A percentile compares a stretch with the other conserved stretches of the same genome.
Evolutionary conservation across 2,329 filamentous ascomycete species (phyloP).

Genomic region (Colletotrichum sojae): DNA sequence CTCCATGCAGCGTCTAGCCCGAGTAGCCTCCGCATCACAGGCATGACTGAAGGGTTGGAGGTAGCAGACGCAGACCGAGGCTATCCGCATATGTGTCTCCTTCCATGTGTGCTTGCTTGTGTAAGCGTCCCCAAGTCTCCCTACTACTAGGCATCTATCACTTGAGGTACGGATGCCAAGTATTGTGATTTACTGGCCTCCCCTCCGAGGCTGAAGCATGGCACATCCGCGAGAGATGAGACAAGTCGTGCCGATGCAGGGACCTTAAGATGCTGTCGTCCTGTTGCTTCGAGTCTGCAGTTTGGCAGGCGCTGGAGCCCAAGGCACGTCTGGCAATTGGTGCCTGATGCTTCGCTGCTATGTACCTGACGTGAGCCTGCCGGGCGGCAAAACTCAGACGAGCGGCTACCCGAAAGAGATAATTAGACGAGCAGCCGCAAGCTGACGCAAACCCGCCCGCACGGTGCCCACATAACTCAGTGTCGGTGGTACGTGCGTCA

Average conservation of each 20-base stretch:
- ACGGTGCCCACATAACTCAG: conserved; percentile 11
- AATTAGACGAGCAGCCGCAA: conserved; percentile 40
- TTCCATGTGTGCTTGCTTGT: no score
- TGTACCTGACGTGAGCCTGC: background rate
- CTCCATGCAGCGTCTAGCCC: no score
- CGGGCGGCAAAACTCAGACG: conserved; percentile 13
- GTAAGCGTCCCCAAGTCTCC: no score
- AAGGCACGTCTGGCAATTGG: conserved; percentile 4
- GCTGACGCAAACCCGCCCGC: conserved; percentile 29
- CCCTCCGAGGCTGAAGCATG: conserved; percentile 3
- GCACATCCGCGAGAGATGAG: background rate
- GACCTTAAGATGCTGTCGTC: background rate
- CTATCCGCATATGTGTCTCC: no score
- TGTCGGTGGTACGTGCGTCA: conserved; percentile 28
- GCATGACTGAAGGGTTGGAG: no score
- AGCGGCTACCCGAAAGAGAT: conserved; percentile 33
- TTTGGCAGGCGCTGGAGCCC: conserved; percentile 2
- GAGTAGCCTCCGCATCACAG: no score
- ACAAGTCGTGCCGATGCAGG: conserved; percentile 6
- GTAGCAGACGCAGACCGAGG: no score
- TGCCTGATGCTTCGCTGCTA: conserved; percentile 25
- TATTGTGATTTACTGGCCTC: background rate
- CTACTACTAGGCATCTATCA: no score
- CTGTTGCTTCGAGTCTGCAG: background rate
- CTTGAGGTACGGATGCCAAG: no score